Evolutionary conservation across 2,329 filamentous ascomycete genomes (phyloP), one percentile per base, ranked within the genome.

Genomic region (Neopestalotiopsis clavispora): DNA sequence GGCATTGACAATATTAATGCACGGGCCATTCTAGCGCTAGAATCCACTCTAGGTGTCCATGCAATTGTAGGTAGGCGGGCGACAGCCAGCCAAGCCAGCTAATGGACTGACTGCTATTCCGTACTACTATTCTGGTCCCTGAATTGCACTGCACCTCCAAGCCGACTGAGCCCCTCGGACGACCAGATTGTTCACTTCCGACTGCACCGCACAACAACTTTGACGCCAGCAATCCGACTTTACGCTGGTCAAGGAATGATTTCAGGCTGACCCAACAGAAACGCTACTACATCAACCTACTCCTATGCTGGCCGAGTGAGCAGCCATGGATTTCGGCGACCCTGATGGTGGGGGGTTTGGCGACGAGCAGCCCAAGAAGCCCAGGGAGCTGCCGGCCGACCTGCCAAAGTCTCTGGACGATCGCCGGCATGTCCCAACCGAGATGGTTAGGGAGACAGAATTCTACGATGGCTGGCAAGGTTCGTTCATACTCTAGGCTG

Each of bases 381-480:
- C 86, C 69, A 83, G 83, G 70, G 73, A 79, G 70, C 89, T 98
- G 65, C 96, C 96, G 56, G 84, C 88, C 73, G 96, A 99, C 81
- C 88, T 99, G 45, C 96, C 96, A 12, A 96, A 89, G 73, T 97
- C 95, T 13, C 88, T 99, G 67, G 92, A 99, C 80, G 96, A 99
- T 83, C 90, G 96, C 70, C 89, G 91, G 74, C 86, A 86, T 75
- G 87, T 92, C 42, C 88, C 90, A 4, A 85, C 84, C 61, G 90
- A 91, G 71, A 88, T 91, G 72, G 87, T 92, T 68, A 86, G 87
- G 52, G 96, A 98, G 85, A 97, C 95, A 56, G 96, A 98, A 85
- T 94, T 98, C 84, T 99, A 98, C 80, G 96, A 99, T 87, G 96
- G 94, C 74, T 99, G 96, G 96, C 94, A 98, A 91, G 95, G 95